Evolutionary conservation across 352 stramenopile genomes (phyloP), one percentile per base, ranked within the genome.

Genomic region (Phytophthora idaei): DNA sequence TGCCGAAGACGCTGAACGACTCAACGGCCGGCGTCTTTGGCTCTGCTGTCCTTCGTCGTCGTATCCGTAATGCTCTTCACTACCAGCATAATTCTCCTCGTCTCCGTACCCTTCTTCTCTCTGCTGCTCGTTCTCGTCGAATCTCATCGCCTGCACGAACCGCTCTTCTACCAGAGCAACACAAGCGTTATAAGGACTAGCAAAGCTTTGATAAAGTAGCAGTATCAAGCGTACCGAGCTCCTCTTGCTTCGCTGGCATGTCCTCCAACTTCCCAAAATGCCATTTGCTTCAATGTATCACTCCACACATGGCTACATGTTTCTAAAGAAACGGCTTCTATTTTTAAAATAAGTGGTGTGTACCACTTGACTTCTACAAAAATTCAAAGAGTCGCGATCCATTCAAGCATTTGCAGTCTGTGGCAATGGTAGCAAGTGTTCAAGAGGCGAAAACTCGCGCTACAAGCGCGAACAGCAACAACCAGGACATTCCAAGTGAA

Each of bases 191-290:
- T 47, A 15, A 54, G 0, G 11, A 39, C 27, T 4, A 57, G 31
- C 27, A 8, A 48, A 12, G 3, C 1, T 11, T 11, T 15, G 14
- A 8, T 10, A n/a, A 53, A 7, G 44, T 9, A 27, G 4, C 27
- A 41, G 1, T 11, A 37, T 37, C 21, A 52, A 55, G 29, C 60
- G 10, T 51, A 87, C 78, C 69, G 21, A 87, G 60, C 56, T 82
- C 65, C 34, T 82, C 77, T 28, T 80, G 73, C 25, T 81, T 57
- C 58, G 71, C 67, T 14, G 72, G 74, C 78, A 85, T 87, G 25
- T 57, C 21, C 9, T 48, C 6, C 15, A 27, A 9, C 25, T 34
- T 57, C 48, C 27, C 37, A 12, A 46, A 62, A 31, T 54, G 44
- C 28, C 8, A 57, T 5, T 3, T 17, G n/a, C 52, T 66, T 65